phyloP scores from a whole-genome alignment of 805 yeast genomes.

The Yarrowia sp. region DNA sequence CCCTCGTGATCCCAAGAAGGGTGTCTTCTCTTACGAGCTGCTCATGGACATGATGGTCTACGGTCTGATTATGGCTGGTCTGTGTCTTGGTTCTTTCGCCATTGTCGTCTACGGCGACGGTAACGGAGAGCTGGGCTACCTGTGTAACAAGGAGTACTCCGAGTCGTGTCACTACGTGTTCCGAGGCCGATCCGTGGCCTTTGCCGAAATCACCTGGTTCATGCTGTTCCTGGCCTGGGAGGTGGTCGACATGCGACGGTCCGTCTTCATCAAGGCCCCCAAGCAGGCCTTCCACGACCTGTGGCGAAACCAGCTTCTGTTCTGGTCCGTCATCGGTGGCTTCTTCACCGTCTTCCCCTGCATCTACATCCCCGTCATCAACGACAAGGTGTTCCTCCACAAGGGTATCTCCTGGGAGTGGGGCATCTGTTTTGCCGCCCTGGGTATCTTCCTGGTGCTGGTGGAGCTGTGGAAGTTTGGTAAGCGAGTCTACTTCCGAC shows the following conservation, averaged over 20 bases:
- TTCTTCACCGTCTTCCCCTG: conserved; percentile 78
- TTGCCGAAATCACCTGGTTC: conserved; percentile 87
- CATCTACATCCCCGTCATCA: conserved; percentile 85
- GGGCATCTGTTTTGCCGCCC: conserved; percentile 71
- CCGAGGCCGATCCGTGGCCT: conserved; percentile 76
- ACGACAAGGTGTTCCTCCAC: conserved; percentile 76
- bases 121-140: conserved; percentile 65
- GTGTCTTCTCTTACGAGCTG: conserved; percentile 70
- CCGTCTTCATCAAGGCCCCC: conserved; percentile 74
- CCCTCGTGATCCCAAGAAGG: conserved; percentile 63
- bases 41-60: conserved; percentile 72
- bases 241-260: conserved; percentile 72
- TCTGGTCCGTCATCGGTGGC: conserved; percentile 81
- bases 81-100: conserved; percentile 72
- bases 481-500: conserved; percentile 63
- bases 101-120: conserved; percentile 72
- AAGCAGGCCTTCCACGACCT: conserved; percentile 69
- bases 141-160: conserved; percentile 63
- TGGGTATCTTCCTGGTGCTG: conserved; percentile 63
- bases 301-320: conserved; percentile 76
- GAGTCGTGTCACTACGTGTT: conserved; percentile 67
- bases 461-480: conserved; percentile 71
- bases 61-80: conserved; percentile 74
- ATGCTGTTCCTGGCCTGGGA: conserved; percentile 85
- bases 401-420: conserved; percentile 76